Base-by-base conservation (phyloP, 2,329 filamentous ascomycete species). In the Drechslera avenae region DNA sequence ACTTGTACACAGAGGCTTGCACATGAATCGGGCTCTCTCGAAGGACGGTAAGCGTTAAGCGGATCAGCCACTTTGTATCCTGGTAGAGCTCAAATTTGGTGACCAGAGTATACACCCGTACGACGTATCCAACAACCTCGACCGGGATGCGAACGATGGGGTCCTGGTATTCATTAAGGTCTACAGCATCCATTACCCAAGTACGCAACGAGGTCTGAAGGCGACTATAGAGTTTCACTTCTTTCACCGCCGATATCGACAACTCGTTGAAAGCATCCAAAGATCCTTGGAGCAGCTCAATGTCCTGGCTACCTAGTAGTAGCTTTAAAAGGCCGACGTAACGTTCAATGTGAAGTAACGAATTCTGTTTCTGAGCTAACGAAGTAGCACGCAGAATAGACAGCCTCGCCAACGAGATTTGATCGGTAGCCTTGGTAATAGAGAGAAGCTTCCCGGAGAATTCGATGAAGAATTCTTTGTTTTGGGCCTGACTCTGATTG, bases 401-500 rank as follows among this genome's bases (percentile, higher is more conserved):
- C 1, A 73, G 50, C 28, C 47, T 57, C 2, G 62, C 52, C 10
- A 62, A 43, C 9, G 59, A 66, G 39, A 63, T 65, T 39, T 60
- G 60, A 5, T 53, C 50, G 4, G 55, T 44, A 16, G 64, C 65
- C 34, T 67, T 64, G 14, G 51, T 45, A 0, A 58, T 40, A 4
- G 53, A 54, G 13, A 55, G 46, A 7, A 72, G 49, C 39, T 62
- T 66, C 6, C 47, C 53, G 7, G 57, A 52, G 43, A 64, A 70
- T 12, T 54, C 59, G n/a, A 63, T 64, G 7, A 73, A 58, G 36
- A 67, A 72, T 3, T 54, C 53, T 34, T 66, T 63, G 45, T 69
- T 73, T 40, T 69, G 68, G 12, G 63, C 33, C 46, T 74, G 71
- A 26, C 59, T 61, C 41, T 72, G 69, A 10, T 73, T 73, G 12